These are phyloP conservation scores for Gnaphalium uliginosum DNA, from an alignment of 129 eudicot species.

Conservation along the genomic window DNA sequence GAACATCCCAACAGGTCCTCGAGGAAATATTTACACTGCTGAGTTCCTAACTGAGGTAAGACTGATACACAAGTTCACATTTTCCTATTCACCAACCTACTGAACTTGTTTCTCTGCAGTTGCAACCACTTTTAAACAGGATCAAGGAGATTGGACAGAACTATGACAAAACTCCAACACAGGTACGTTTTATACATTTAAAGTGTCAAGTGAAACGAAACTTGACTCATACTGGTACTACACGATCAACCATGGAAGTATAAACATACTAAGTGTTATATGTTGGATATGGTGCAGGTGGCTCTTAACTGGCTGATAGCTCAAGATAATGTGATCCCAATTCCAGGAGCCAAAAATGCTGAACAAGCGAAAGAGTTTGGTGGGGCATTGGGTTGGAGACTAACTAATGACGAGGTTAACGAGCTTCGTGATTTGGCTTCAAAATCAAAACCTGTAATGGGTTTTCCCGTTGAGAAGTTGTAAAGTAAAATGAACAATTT, in stretches of 20 bases:
- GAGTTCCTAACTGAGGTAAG: slow-evolving; percentile 73
- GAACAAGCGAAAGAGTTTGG: slow-evolving; percentile 86
- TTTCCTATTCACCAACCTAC: background rate
- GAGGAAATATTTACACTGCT: slow-evolving; percentile 89
- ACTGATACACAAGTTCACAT: background rate
- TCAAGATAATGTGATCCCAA: slow-evolving; percentile 88
- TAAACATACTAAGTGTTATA: background rate
- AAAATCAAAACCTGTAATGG: slow-evolving; percentile 64
- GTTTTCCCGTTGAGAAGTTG: slow-evolving; percentile 84
- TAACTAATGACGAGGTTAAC: slow-evolving; percentile 55
- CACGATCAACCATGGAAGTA: background rate
- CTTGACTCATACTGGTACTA: background rate
- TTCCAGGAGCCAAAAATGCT: slow-evolving; percentile 93
- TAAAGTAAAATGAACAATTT: slow-evolving; percentile 23
- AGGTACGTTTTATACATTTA: slow-evolving; percentile 45
- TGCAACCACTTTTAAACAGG: slow-evolving; percentile 82
- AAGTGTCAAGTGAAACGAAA: background rate
- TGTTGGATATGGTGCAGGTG: slow-evolving; percentile 51
- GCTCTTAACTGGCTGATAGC: slow-evolving; percentile 96
- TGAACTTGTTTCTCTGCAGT: slow-evolving; percentile 44
- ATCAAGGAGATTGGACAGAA: slow-evolving; percentile 88
- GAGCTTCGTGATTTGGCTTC: slow-evolving; percentile 89
- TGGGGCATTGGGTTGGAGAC: slow-evolving; percentile 89
- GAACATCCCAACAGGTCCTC: slow-evolving; percentile 94
- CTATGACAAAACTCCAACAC: slow-evolving; percentile 84